Evolutionary conservation across 2,329 filamentous ascomycete genomes (phyloP), one percentile per base, ranked within the genome.

Genomic region (Akanthomyces lecanii): DNA sequence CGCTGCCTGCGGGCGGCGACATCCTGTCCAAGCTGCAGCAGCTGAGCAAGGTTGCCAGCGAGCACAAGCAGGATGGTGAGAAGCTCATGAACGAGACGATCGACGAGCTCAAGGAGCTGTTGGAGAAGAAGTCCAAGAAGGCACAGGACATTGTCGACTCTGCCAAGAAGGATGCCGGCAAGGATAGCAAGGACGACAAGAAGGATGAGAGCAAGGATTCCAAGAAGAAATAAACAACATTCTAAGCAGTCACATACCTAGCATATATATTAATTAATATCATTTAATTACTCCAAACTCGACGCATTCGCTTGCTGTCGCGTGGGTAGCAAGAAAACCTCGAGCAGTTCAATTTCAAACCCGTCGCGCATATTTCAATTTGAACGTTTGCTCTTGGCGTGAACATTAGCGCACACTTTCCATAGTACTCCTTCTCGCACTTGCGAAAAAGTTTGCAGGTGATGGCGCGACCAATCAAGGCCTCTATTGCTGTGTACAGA

Each of bases 1-100:
- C 85, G 80, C 79, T 91, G 7, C 87, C 88, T 0, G 82, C 84
- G 14, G 87, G 86, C 0, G 79, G 81, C 50, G 82, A 89, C 73
- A 83, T 92, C 54, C 70, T 90, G 42, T 80, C 84, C 42, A 89
- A 90, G 75, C 72, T 92, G 61, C 78, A 85, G 69, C 81, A 89
- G 68, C 73, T 92, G 61, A 80, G 84, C 67, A 80, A 89, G 66
- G 79, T 89, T 16, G 86, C 86, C 0, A 79, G 88, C 68, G 85
- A 90, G 77, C 86, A 90, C 72, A 85, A 84, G 56, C 80, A 86
- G 5, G 87, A 92, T 73, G 88, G 88, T 2, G 83, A 91, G 78
- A 83, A 86, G 74, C 77, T 92, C 44, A 73, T 90, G 58, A 86
- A 86, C 75, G 87, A 89, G 71, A 88, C 89, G 0, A 78, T 90